Conservation (phyloP, 768 basidiomycete species). For the Tylopilus balloui region DNA sequence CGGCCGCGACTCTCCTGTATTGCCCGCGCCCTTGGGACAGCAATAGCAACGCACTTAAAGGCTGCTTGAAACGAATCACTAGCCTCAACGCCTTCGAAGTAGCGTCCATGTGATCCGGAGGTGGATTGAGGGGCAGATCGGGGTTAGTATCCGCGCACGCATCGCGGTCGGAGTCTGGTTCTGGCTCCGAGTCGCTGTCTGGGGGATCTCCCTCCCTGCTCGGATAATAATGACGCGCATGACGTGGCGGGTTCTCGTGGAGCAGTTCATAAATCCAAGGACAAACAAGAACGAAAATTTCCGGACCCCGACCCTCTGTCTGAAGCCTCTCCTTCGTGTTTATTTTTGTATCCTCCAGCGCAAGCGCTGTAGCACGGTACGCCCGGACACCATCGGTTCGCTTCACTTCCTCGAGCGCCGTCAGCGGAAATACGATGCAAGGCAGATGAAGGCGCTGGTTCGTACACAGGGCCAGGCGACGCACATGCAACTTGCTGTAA, state of each 20-base stretch:
- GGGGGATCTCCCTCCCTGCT: background rate
- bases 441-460: slow-evolving; percentile 12
- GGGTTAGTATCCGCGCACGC: background rate
- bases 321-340: background rate
- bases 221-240: background rate
- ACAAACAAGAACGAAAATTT: slow-evolving; percentile 14
- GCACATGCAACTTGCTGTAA: background rate
- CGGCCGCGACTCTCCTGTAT: slow-evolving; percentile 16
- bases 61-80: slow-evolving; percentile 10
- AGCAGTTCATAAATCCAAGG: slow-evolving; percentile 19
- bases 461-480: slow-evolving; percentile 4
- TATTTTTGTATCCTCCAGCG: slow-evolving; percentile 14
- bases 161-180: background rate
- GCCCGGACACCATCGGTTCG: background rate
- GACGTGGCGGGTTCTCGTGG: background rate
- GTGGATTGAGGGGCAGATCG: background rate
- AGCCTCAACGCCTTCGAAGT: background rate
- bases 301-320: background rate
- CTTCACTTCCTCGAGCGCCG: background rate
- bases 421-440: slow-evolving; percentile 18
- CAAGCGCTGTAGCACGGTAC: slow-evolving; percentile 5
- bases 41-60: slow-evolving; percentile 15
- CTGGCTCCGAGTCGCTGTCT: slow-evolving; percentile 2
- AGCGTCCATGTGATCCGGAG: background rate
- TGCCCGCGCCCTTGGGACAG: background rate